A percentile compares a stretch with the other conserved stretches of the same genome.
phyloP scores from a whole-genome alignment of 139 green algal genomes.

The Eudorina sp. region DNA sequence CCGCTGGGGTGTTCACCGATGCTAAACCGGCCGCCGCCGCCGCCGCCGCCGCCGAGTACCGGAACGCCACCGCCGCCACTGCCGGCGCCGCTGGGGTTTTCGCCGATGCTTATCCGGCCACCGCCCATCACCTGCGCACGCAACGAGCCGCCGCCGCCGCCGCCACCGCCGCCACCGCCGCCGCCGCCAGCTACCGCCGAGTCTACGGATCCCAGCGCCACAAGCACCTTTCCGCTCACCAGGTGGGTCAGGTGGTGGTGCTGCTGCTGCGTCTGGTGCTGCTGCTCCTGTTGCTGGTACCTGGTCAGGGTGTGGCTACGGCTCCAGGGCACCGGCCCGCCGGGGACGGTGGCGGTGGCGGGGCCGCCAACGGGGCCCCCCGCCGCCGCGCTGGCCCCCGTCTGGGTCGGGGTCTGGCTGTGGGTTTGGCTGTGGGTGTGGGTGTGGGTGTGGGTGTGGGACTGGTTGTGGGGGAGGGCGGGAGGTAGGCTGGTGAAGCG shows the following conservation, averaged over 20 bases:
- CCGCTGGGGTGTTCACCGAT: not conserved
- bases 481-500: slow-evolving; percentile 2
- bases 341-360: no score
- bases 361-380: no score
- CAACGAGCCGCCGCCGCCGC: no score
- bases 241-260: not conserved
- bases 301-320: not conserved
- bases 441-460: not conserved
- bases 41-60: no score
- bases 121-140: no score
- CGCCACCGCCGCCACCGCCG: not conserved
- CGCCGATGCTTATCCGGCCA: no score
- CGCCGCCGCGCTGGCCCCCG: no score
- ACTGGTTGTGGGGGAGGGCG: not conserved
- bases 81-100: not conserved
- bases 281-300: not conserved
- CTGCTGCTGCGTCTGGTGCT: not conserved
- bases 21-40: no score
- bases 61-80: not conserved
- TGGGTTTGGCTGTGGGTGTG: not conserved
- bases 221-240: not conserved
- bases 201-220: not conserved
- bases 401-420: no score
- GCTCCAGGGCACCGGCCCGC: not conserved
- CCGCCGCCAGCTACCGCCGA: not conserved